Percentiles rank a stretch among this genome's conserved stretches.
Conservation (phyloP, 495 filamentous ascomycete species). For the Penicillium herquei region DNA sequence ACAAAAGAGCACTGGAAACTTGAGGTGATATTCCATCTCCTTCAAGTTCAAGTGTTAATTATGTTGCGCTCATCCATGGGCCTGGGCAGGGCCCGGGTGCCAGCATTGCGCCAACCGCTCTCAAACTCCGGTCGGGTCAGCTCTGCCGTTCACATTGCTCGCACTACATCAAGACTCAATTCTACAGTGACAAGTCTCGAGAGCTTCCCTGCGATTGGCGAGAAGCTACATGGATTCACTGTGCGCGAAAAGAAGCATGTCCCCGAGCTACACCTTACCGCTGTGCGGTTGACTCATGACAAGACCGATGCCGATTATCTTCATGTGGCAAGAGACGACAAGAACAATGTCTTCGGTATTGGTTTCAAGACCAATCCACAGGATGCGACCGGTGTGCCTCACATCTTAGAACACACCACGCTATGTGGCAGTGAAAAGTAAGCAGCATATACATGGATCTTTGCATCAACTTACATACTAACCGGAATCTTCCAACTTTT, state of each 20-base stretch:
- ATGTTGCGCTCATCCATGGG: slow-evolving; percentile 40
- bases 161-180: slow-evolving; percentile 51
- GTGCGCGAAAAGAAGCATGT: slow-evolving; percentile 84
- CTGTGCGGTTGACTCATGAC: slow-evolving; percentile 84
- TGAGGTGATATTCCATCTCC: neutral
- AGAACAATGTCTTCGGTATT: slow-evolving; percentile 99
- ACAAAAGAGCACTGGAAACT: neutral
- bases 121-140: slow-evolving; percentile 8
- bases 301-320: slow-evolving; percentile 94
- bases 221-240: slow-evolving; percentile 90
- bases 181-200: slow-evolving; percentile 70
- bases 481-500: neutral
- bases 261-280: slow-evolving; percentile 89
- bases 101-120: slow-evolving; percentile 23
- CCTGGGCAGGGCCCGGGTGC: slow-evolving; percentile 26
- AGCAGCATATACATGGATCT: slow-evolving; percentile 12
- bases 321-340: slow-evolving; percentile 89
- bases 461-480: too few species aligned
- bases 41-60: neutral
- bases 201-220: slow-evolving; percentile 71
- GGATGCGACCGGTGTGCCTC: slow-evolving; percentile 92
- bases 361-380: slow-evolving; percentile 99
- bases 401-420: slow-evolving; percentile 96
- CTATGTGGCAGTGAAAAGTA: slow-evolving; percentile 96
- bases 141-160: slow-evolving; percentile 22